These are phyloP conservation scores for Phanerochaete sordida DNA, from an alignment of 768 basidiomycete species.

Conservation along the genomic window DNA sequence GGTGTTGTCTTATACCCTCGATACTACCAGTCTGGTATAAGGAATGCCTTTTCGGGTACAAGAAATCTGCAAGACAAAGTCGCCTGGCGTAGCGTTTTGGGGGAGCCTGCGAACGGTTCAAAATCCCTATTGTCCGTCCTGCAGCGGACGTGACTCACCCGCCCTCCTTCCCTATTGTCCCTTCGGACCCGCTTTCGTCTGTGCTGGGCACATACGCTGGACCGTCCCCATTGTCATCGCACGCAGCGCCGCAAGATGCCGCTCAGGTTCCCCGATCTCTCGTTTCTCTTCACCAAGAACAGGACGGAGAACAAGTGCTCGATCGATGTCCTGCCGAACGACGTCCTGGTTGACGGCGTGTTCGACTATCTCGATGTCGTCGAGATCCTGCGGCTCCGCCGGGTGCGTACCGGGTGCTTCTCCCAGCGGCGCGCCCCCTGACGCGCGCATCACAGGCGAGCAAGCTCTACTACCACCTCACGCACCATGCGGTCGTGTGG, in stretches of 20 bases:
- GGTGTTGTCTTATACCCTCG: not conserved
- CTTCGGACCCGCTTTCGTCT: not conserved
- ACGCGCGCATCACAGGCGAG: constrained; percentile 39
- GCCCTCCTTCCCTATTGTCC: not conserved
- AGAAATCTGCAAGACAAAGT: not conserved
- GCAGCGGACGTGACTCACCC: not conserved
- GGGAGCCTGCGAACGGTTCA: not conserved
- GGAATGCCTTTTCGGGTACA: not conserved
- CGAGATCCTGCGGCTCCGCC: constrained; percentile 35
- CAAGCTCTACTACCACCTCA: constrained; percentile 57
- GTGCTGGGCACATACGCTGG: not conserved
- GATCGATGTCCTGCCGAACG: constrained; percentile 31
- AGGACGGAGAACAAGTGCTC: not conserved
- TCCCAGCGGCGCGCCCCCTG: not conserved
- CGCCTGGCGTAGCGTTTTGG: not conserved
- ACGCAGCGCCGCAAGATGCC: not conserved
- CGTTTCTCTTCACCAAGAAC: not conserved
- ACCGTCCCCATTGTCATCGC: not conserved
- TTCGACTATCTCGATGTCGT: constrained; percentile 33
- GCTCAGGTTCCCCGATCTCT: not conserved
- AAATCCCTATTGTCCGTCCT: not conserved
- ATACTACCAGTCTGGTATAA: not conserved
- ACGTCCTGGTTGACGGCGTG: constrained; percentile 35
- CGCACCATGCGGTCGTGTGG: constrained; percentile 69
- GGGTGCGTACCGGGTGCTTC: constrained; percentile 23